Percentiles rank a stretch among this genome's conserved stretches.
These are phyloP conservation scores for Theileria equi DNA, from an alignment of 169 alveolate genomes.

Conservation along the genomic window DNA sequence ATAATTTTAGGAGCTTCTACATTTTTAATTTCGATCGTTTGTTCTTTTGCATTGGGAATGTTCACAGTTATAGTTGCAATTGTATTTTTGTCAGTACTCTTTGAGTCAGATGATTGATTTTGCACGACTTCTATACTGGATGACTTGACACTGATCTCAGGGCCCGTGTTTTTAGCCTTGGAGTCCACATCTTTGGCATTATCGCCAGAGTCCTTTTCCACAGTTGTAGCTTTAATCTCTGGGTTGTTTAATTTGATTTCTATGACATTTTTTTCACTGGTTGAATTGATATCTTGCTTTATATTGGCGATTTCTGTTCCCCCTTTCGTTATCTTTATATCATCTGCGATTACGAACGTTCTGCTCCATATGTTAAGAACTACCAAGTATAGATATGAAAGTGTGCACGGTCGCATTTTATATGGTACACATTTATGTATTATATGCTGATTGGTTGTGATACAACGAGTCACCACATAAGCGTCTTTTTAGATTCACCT, in stretches of 20 bases:
- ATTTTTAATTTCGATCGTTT: slow-evolving; percentile 18
- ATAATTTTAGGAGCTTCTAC: background rate
- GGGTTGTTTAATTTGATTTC: slow-evolving; percentile 8
- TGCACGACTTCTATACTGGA: too few species aligned
- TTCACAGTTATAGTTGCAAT: slow-evolving; percentile 22
- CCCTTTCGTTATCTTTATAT: background rate
- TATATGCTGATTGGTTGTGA: too few species aligned
- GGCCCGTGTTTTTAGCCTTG: background rate
- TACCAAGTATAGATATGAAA: too few species aligned
- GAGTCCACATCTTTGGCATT: background rate
- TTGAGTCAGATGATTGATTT: too few species aligned
- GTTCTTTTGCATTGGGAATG: slow-evolving; percentile 10
- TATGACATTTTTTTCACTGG: slow-evolving; percentile 15
- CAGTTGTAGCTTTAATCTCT: background rate
- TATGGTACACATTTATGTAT: too few species aligned
- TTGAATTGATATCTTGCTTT: background rate
- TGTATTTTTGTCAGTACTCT: background rate
- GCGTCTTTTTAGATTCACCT: too few species aligned
- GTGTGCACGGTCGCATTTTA: too few species aligned
- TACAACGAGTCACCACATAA: too few species aligned
- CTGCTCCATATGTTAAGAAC: too few species aligned
- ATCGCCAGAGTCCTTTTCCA: background rate
- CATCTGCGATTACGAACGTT: slow-evolving; percentile 12
- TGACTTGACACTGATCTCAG: background rate
- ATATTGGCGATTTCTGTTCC: background rate